phyloP scores from a whole-genome alignment of 1,139 yeast species.

The Magnusiomyces ingens region DNA sequence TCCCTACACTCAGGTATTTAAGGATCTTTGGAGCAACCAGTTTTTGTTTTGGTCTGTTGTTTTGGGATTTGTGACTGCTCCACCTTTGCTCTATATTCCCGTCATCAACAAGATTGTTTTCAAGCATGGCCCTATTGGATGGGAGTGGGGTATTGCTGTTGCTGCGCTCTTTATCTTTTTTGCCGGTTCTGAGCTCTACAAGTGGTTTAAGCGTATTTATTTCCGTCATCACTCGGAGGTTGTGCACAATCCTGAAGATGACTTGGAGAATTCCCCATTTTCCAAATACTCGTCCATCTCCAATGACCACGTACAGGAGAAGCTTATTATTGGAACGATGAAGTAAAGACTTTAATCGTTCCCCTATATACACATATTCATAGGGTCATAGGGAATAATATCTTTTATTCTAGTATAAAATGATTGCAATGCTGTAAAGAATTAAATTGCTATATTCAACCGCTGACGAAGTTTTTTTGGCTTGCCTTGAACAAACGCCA shows the following conservation, averaged over 20 bases:
- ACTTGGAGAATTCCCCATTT: constrained; percentile 60
- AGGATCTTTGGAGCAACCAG: constrained; percentile 68
- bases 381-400: too few species aligned
- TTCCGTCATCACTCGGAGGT: constrained; percentile 35
- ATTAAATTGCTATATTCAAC: too few species aligned
- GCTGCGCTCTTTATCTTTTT: constrained; percentile 58
- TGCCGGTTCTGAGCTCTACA: constrained; percentile 58
- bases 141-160: constrained; percentile 79
- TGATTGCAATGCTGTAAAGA: too few species aligned
- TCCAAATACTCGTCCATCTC: constrained; percentile 55
- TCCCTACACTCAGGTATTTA: constrained; percentile 52
- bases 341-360: too few species aligned
- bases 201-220: constrained; percentile 56
- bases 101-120: constrained; percentile 76
- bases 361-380: too few species aligned
- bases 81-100: constrained; percentile 84
- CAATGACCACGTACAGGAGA: constrained; percentile 37
- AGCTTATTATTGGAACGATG: too few species aligned
- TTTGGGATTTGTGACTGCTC: constrained; percentile 61
- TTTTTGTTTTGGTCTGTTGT: constrained; percentile 80
- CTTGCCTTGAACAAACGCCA: too few species aligned
- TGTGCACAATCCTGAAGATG: constrained; percentile 53
- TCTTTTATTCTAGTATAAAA: too few species aligned
- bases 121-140: constrained; percentile 63
- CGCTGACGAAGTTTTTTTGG: too few species aligned